Conservation (phyloP, 1,284 basidiomycete species). For the Flammula alnicola region DNA sequence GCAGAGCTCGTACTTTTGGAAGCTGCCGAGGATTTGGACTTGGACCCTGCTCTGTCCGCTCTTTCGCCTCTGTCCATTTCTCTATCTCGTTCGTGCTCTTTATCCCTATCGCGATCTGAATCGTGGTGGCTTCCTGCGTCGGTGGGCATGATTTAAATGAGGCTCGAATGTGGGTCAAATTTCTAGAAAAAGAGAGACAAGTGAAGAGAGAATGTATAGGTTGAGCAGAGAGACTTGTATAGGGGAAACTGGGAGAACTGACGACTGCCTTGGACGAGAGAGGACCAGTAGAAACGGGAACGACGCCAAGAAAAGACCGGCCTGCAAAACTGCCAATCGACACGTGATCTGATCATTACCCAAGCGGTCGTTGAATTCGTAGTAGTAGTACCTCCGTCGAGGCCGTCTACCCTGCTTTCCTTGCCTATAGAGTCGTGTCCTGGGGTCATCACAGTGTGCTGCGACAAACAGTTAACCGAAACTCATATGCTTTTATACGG, state of each 20-base stretch:
- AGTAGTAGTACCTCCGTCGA: background rate
- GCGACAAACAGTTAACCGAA: no score
- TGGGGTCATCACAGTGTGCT: no score
- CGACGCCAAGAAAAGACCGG: constrained; percentile 38
- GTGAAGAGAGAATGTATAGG: no score
- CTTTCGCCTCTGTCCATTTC: constrained; percentile 34
- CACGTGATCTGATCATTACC: constrained; percentile 32
- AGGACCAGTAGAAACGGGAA: constrained; percentile 21
- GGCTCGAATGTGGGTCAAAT: constrained; percentile 4
- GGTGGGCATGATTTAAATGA: constrained; percentile 31
- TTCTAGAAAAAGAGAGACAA: no score
- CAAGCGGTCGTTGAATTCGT: background rate
- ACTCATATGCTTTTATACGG: no score
- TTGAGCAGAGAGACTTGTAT: no score
- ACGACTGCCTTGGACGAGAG: constrained; percentile 12
- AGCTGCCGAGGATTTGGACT: constrained; percentile 36
- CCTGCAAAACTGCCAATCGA: constrained; percentile 34
- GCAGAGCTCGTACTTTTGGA: constrained; percentile 35
- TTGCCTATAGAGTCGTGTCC: background rate
- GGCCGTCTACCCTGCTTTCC: background rate
- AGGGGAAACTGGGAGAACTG: no score
- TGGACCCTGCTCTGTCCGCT: constrained; percentile 30
- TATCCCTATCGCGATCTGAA: constrained; percentile 36
- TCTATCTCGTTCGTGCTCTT: no score
- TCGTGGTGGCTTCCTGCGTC: constrained; percentile 34